These are phyloP conservation scores for Sporothrix pallida DNA, from an alignment of 2,329 filamentous ascomycete genomes.

Conservation along the genomic window DNA sequence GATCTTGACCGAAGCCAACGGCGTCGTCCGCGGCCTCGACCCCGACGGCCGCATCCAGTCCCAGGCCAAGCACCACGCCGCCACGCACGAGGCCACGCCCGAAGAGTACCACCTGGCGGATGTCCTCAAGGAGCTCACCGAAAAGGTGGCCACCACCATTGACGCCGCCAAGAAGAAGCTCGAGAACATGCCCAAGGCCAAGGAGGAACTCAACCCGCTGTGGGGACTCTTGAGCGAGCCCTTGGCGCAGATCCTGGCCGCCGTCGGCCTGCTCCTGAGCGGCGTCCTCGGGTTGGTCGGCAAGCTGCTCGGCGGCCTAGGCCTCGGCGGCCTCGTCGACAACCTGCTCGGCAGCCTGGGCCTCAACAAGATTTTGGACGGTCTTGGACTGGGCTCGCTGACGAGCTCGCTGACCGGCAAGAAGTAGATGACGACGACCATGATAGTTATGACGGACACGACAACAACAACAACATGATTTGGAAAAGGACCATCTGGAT, in stretches of 20 bases:
- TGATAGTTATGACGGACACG: not conserved
- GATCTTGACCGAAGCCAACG: conserved; percentile 85
- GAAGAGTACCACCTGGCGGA: conserved; percentile 88
- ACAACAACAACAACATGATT: not conserved
- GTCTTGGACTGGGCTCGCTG: conserved; percentile 68
- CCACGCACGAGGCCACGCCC: conserved; percentile 74
- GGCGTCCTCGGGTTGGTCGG: conserved; percentile 87
- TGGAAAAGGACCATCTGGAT: conserved; percentile 14
- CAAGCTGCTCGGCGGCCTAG: conserved; percentile 63
- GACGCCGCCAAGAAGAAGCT: conserved; percentile 91
- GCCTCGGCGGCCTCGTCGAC: conserved; percentile 80
- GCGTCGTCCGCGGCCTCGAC: conserved; percentile 83
- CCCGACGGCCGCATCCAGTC: conserved; percentile 85
- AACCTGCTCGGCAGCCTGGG: conserved; percentile 78
- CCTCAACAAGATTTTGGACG: conserved; percentile 74
- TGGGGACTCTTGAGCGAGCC: conserved; percentile 85
- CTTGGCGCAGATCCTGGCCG: conserved; percentile 89
- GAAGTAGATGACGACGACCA: conserved; percentile 46
- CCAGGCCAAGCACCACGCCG: conserved; percentile 81
- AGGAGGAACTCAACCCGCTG: conserved; percentile 92
- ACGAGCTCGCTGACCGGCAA: conserved; percentile 53
- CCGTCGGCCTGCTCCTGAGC: conserved; percentile 79
- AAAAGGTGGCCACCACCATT: conserved; percentile 79
- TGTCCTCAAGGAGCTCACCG: conserved; percentile 82
- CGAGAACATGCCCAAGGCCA: conserved; percentile 88